phyloP scores from a whole-genome alignment of 176 grass and related monocot genomes.

The Metroxylon sagu region DNA sequence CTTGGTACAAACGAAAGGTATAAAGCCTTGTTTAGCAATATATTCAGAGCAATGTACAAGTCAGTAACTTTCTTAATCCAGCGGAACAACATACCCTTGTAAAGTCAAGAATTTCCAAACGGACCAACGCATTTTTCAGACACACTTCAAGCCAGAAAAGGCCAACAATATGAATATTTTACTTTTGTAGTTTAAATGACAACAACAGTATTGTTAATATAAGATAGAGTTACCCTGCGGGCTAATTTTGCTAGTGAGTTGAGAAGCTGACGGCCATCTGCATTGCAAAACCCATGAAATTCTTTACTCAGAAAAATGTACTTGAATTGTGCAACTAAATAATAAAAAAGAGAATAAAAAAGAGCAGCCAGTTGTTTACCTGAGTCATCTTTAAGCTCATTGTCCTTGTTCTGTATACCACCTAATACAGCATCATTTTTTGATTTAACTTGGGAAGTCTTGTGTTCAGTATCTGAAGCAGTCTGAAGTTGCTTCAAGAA shows the following conservation, averaged over 20 bases:
- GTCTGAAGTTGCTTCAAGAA: slow-evolving; percentile 10
- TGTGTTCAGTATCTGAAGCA: slow-evolving; percentile 32
- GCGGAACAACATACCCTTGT: too few relatives aligned
- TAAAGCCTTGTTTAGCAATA: not conserved
- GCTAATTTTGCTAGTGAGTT: slow-evolving; percentile 37
- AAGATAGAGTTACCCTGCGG: slow-evolving; percentile 55
- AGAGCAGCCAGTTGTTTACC: slow-evolving; percentile 18
- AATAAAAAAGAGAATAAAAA: slow-evolving; percentile 7
- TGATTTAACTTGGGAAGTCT: slow-evolving; percentile 12
- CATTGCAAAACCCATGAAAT: slow-evolving; percentile 13
- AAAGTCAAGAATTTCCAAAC: too few relatives aligned
- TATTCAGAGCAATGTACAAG: not conserved
- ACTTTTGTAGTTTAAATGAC: too few relatives aligned
- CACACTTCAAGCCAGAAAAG: not conserved
- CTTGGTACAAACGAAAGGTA: not conserved
- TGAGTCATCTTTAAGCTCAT: slow-evolving; percentile 38
- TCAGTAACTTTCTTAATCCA: not conserved
- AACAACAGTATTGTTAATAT: not conserved
- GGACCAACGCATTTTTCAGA: too few relatives aligned
- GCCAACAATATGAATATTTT: too few relatives aligned
- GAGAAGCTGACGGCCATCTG: slow-evolving; percentile 51
- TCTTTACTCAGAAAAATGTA: not conserved
- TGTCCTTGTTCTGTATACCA: slow-evolving; percentile 31
- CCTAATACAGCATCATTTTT: slow-evolving; percentile 32
- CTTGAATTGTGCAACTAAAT: not conserved